Conservation (phyloP, 306 rosid genomes). For the Castanea mollissima region DNA sequence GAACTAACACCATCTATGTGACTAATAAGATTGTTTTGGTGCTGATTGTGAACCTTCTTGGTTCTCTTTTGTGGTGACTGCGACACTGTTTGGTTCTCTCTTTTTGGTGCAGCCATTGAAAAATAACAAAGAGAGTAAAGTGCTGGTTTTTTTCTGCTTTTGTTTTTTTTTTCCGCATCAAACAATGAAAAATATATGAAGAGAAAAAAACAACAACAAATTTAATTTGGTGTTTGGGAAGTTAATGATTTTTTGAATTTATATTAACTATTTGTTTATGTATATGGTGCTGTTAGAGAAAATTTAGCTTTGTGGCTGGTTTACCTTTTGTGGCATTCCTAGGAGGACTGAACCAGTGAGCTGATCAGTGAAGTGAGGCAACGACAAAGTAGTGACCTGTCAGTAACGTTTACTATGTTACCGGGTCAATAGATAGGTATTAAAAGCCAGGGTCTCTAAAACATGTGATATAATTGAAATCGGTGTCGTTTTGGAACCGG, state of each 20-base stretch:
- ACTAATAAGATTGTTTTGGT: background rate
- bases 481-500: background rate
- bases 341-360: background rate
- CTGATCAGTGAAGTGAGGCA: background rate
- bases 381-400: background rate
- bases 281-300: background rate
- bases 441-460: background rate
- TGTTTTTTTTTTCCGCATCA: no score
- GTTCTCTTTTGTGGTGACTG: background rate
- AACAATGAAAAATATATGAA: background rate
- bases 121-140: background rate
- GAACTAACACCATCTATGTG: no score
- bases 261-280: background rate
- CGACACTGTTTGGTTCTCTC: background rate
- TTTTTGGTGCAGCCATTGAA: constrained; percentile 1
- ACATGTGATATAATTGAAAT: background rate
- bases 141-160: background rate
- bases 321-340: constrained; percentile 3
- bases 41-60: background rate
- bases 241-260: background rate
- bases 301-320: background rate
- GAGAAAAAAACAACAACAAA: background rate
- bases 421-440: constrained; percentile 1
- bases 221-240: background rate
- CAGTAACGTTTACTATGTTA: background rate